Evolutionary conservation across 176 grass and related monocot species (phyloP).

Genomic region (Raddia guianensis): DNA sequence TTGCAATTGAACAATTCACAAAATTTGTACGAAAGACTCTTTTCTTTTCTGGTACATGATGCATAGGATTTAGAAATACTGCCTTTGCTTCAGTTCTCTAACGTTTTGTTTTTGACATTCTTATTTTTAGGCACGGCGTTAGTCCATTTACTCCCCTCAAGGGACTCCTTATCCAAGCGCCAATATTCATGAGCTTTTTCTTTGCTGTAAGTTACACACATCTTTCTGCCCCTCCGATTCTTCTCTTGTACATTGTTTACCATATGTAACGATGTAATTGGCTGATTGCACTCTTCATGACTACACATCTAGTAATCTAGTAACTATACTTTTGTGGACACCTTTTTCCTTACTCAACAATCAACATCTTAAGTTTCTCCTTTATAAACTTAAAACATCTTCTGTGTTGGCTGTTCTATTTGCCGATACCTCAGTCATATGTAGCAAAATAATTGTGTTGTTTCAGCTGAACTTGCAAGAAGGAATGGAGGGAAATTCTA

Average conservation of each 20-base stretch:
- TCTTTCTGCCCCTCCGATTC: slow-evolving; percentile 23
- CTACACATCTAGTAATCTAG: slow-evolving; percentile 7
- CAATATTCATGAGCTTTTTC: slow-evolving; percentile 92
- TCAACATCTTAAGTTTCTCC: background rate
- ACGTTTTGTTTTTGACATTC: slow-evolving; percentile 33
- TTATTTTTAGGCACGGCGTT: slow-evolving; percentile 69
- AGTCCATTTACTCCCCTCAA: slow-evolving; percentile 82
- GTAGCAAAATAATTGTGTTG: slow-evolving; percentile 8
- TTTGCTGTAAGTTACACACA: slow-evolving; percentile 70
- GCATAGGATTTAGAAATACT: slow-evolving; percentile 21
- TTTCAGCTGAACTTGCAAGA: slow-evolving; percentile 93
- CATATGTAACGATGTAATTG: background rate
- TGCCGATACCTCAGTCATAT: slow-evolving; percentile 12
- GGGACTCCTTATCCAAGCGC: slow-evolving; percentile 77
- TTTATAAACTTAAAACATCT: slow-evolving; percentile 4
- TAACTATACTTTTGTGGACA: slow-evolving; percentile 20
- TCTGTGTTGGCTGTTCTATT: slow-evolving; percentile 27
- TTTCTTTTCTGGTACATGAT: slow-evolving; percentile 18
- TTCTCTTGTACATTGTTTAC: slow-evolving; percentile 32
- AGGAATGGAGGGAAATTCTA: slow-evolving; percentile 85
- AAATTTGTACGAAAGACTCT: background rate
- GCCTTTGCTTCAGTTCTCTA: slow-evolving; percentile 8
- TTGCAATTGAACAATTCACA: background rate
- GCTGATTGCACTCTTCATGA: slow-evolving; percentile 13
- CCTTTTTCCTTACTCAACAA: background rate